phyloP scores from a whole-genome alignment of 441 rosid species.

The Adansonia gregorii region DNA sequence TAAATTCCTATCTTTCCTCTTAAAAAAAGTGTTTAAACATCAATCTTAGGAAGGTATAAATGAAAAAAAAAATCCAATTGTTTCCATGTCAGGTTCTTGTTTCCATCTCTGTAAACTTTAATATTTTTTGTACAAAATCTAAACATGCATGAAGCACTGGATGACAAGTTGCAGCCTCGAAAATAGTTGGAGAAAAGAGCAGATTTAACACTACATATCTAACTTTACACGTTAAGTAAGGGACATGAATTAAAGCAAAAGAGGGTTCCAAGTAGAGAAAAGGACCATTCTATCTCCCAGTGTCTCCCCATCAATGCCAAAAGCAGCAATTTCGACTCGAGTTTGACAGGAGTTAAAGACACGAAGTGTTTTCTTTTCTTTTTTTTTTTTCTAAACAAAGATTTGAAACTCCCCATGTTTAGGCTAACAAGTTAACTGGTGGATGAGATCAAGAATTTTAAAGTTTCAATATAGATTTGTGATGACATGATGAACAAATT shows the following conservation, averaged over 20 bases:
- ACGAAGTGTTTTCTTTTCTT: not conserved
- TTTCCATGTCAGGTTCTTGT: not conserved
- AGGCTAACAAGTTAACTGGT: conserved; percentile 9
- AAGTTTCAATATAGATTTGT: conserved; percentile 18
- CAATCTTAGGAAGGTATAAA: not conserved
- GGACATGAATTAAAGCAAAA: not conserved
- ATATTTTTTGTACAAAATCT: not conserved
- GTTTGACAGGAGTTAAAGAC: conserved; percentile 14
- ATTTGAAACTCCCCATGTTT: conserved; percentile 7
- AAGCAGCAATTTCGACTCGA: conserved; percentile 14
- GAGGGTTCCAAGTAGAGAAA: not conserved
- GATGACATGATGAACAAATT: not conserved
- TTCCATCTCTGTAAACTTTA: not conserved
- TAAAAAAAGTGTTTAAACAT: not conserved
- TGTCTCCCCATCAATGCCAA: not conserved
- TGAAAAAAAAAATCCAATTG: not conserved
- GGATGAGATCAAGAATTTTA: conserved; percentile 21
- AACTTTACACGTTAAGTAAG: conserved; percentile 11
- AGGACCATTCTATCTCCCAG: conserved; percentile 12
- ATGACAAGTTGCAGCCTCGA: not conserved
- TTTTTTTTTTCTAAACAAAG: not conserved
- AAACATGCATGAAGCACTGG: not conserved
- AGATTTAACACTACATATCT: not conserved
- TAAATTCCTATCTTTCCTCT: not conserved
- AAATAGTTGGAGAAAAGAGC: not conserved